Evolutionary conservation across 495 filamentous ascomycete species (phyloP), one percentile per base, ranked within the genome.

Genomic region (Peziza echinospora): DNA sequence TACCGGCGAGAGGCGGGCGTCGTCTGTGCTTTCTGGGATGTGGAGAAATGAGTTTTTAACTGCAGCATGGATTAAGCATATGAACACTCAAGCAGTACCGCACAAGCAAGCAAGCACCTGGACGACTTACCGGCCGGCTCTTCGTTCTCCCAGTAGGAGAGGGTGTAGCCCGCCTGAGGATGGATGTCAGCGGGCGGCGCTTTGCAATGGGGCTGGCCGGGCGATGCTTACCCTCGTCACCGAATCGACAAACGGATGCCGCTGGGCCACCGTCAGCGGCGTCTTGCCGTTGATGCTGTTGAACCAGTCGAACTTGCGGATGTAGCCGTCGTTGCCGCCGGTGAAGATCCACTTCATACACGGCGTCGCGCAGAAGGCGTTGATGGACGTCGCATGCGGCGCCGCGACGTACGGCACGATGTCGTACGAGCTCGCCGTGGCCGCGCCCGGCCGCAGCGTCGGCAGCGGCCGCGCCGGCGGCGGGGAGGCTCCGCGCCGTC

Each of bases 401-500:
- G 89, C 89, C 11, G 89, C 89, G 60, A 93, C 93, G 21, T 92
- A 96, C 5, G 89, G 89, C 5, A 87, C 79, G 37, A 99, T 93
- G 62, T 99, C 89, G 69, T 96, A 99, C 11, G 76, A 76, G 23
- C 70, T 63, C n/a, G 91, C 89, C 6, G 73, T 79, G 21, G 87
- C 66, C 40, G 75, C 82, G 56, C 93, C 91, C 24, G 78, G 63
- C n/a, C 82, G 78, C 25, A 87, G 67, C 34, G 64, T 71, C 0
- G 81, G 85, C 24, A 75, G 75, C 51, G 64, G 65, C 54, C 54
- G 66, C 23, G 54, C 57, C 28, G 63, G 62, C 48, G 59, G 47
- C 45, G 65, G 53, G 46, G 60, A 60, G 6, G 60, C 23, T 65
- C 52, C n/a, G 63, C 65, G 23, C 60, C 64, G 3, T 43, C 25